These are phyloP conservation scores for Mrakiaceae sp. DNA, from an alignment of 1,284 basidiomycete species.

Conservation along the genomic window DNA sequence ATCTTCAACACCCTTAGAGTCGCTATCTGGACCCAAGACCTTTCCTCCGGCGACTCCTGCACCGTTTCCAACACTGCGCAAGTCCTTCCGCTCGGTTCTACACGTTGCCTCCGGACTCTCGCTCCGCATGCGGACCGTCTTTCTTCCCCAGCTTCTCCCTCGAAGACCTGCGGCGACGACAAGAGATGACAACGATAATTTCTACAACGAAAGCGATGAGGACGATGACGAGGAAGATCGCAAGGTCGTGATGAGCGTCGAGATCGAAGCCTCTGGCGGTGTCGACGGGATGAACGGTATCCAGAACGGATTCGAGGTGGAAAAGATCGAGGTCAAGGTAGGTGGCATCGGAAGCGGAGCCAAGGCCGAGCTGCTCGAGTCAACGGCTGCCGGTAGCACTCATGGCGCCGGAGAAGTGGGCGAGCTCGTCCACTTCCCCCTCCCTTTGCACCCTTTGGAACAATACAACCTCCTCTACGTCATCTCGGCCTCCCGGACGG, in stretches of 20 bases:
- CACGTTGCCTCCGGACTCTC: slow-evolving; percentile 65
- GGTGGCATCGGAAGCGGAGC: slow-evolving; percentile 62
- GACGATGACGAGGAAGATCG: slow-evolving; percentile 66
- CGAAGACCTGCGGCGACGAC: no score
- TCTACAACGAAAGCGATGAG: slow-evolving; percentile 41
- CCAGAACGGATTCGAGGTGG: slow-evolving; percentile 55
- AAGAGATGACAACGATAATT: slow-evolving; percentile 38
- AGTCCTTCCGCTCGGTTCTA: slow-evolving; percentile 70
- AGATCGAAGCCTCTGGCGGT: slow-evolving; percentile 60
- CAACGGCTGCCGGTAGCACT: background rate
- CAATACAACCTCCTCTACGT: slow-evolving; percentile 80
- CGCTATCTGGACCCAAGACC: slow-evolving; percentile 18
- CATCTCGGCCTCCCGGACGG: slow-evolving; percentile 46
- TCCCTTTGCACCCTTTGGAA: slow-evolving; percentile 53
- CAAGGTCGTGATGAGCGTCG: slow-evolving; percentile 71
- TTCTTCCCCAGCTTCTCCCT: slow-evolving; percentile 56
- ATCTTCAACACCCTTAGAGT: slow-evolving; percentile 12
- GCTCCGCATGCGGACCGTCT: slow-evolving; percentile 77
- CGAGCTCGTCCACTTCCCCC: slow-evolving; percentile 45
- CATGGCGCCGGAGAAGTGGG: background rate
- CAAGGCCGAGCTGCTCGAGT: slow-evolving; percentile 37
- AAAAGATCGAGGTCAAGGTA: slow-evolving; percentile 57
- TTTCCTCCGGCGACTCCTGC: slow-evolving; percentile 14
- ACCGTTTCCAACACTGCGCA: slow-evolving; percentile 50
- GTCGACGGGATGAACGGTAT: slow-evolving; percentile 7